A percentile compares a stretch with the other conserved stretches of the same genome.
Conservation (phyloP, 129 eudicot genomes). For the Apium graveolens region DNA sequence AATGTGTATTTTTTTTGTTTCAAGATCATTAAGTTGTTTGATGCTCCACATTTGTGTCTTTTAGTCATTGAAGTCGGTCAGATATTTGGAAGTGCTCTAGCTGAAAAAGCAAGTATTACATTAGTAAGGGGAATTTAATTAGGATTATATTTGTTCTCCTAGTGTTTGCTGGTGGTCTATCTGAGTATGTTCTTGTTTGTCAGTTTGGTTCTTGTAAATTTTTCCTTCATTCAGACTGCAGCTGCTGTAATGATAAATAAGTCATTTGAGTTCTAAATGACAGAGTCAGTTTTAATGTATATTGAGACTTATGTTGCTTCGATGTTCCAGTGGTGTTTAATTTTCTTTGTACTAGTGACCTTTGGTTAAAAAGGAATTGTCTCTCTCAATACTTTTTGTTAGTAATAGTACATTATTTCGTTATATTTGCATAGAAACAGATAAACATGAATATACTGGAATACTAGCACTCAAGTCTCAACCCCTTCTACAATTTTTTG, state of each 20-base stretch:
- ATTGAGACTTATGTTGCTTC: not conserved
- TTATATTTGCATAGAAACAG: too few species aligned
- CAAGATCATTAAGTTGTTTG: slow-evolving; percentile 10
- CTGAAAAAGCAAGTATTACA: slow-evolving; percentile 6
- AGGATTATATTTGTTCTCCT: not conserved
- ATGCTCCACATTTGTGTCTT: slow-evolving; percentile 6
- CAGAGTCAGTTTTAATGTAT: not conserved
- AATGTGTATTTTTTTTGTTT: not conserved
- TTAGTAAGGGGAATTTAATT: slow-evolving; percentile 21
- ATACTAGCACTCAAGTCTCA: too few species aligned
- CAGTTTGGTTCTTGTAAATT: slow-evolving; percentile 19
- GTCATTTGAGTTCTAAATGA: not conserved
- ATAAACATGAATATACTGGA: too few species aligned
- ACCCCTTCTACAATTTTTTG: too few species aligned
- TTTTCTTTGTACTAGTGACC: not conserved
- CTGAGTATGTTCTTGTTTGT: slow-evolving; percentile 5
- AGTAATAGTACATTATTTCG: too few species aligned
- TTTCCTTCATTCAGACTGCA: slow-evolving; percentile 1
- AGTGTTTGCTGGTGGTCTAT: slow-evolving; percentile 9
- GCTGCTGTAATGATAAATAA: not conserved
- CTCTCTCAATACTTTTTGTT: not conserved
- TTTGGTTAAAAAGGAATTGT: not conserved
- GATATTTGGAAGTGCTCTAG: slow-evolving; percentile 8
- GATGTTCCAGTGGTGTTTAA: not conserved
- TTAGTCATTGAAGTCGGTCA: not conserved